phyloP scores from a whole-genome alignment of 2,329 filamentous ascomycete species.

The Cladorrhinum sp. region DNA sequence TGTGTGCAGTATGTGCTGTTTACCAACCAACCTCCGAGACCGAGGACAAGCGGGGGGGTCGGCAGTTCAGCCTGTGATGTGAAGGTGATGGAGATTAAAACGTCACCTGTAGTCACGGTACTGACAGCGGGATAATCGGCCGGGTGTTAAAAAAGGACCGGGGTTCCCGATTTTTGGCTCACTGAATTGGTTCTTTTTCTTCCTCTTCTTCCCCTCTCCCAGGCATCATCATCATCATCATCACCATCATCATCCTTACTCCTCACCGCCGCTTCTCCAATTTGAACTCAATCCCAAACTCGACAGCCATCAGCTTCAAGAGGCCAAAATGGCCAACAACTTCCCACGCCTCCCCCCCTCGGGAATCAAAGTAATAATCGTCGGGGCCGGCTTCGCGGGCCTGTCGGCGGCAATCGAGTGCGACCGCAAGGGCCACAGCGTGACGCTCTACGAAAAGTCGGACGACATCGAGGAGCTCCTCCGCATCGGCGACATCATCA shows the following conservation, averaged over 20 bases:
- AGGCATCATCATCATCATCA: not conserved
- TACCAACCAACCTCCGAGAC: no score
- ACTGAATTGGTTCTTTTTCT: not conserved
- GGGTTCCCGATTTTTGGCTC: not conserved
- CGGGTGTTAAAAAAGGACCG: constrained; percentile 18
- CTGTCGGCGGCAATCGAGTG: constrained; percentile 59
- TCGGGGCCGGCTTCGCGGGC: constrained; percentile 56
- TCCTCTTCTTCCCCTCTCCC: not conserved
- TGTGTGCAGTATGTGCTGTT: not conserved
- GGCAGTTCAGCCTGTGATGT: constrained; percentile 21
- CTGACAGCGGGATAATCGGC: constrained; percentile 4
- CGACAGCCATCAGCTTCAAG: no score
- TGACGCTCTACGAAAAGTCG: constrained; percentile 44
- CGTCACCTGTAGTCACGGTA: not conserved
- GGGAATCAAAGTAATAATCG: constrained; percentile 47
- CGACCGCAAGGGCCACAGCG: constrained; percentile 52
- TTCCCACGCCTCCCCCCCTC: constrained; percentile 32
- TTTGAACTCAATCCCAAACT: not conserved
- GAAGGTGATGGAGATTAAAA: not conserved
- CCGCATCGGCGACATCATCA: constrained; percentile 51
- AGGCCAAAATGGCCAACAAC: constrained; percentile 16
- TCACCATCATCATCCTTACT: not conserved
- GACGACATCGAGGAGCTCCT: constrained; percentile 40
- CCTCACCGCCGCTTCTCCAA: not conserved
- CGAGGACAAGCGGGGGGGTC: constrained; percentile 9